A percentile compares a stretch with the other conserved stretches of the same genome.
Evolutionary conservation across 352 stramenopile species (phyloP).

Genomic region (Peronospora destructor): DNA sequence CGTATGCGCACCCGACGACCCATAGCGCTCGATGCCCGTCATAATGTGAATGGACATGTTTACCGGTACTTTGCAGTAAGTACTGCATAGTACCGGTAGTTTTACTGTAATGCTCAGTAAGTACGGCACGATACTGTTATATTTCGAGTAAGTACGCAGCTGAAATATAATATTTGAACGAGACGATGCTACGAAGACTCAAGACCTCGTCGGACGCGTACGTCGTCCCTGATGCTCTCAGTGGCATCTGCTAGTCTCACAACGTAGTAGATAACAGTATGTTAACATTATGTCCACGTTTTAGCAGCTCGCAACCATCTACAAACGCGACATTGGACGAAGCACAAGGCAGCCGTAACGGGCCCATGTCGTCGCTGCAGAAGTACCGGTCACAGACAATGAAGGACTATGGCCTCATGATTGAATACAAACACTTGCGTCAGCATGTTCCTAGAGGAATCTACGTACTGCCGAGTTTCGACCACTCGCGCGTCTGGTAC

Average conservation of each 20-base stretch:
- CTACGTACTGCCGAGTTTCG: conserved; percentile 91
- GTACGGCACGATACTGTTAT: conserved; percentile 15
- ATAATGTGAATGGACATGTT: conserved; percentile 11
- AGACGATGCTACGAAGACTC: conserved; percentile 59
- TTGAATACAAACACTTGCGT: conserved; percentile 96
- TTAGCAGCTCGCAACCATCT: conserved; percentile 18
- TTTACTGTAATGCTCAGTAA: conserved; percentile 8
- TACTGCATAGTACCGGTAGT: neutral
- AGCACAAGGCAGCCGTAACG: conserved; percentile 13
- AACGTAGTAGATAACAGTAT: neutral
- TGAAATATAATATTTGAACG: conserved; percentile 3
- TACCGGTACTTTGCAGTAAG: too few species aligned
- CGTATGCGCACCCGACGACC: conserved; percentile 89
- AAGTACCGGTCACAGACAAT: conserved; percentile 83
- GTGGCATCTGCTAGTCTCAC: neutral
- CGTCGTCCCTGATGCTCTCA: conserved; percentile 3
- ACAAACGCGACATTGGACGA: conserved; percentile 8
- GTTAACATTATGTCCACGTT: neutral
- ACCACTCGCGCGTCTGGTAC: conserved; percentile 90
- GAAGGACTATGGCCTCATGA: conserved; percentile 94
- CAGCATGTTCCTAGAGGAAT: conserved; percentile 91
- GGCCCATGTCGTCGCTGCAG: conserved; percentile 78
- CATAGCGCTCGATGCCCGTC: conserved; percentile 73
- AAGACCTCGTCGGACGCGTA: conserved; percentile 53
- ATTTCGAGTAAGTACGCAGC: conserved; percentile 19